Conservation (phyloP, 1,139 yeast species). For the Yamadazyma pseudoaaseri region DNA sequence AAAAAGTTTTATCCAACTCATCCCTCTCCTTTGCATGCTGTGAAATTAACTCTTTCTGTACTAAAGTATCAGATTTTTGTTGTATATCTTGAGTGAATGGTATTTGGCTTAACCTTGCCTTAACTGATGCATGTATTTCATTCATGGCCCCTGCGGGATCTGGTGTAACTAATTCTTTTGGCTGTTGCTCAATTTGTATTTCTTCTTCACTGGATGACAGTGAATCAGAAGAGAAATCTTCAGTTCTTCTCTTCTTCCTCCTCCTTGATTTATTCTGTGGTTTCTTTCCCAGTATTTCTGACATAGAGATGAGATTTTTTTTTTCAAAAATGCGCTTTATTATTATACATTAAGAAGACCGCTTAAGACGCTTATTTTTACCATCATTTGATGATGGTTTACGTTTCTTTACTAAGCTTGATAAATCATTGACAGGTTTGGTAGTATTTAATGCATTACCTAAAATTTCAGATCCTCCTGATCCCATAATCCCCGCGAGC, state of each 20-base stretch:
- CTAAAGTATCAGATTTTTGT: constrained; percentile 20
- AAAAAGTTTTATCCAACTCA: constrained; percentile 50
- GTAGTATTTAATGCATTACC: constrained; percentile 7
- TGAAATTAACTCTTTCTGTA: constrained; percentile 23
- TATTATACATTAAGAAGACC: constrained; percentile 1
- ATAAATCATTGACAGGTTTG: constrained; percentile 32
- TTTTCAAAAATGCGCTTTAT: background rate
- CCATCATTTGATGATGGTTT: constrained; percentile 19
- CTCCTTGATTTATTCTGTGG: constrained; percentile 28
- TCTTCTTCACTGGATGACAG: constrained; percentile 22
- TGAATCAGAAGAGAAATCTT: constrained; percentile 52
- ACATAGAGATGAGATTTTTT: constrained; percentile 2
- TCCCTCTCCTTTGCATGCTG: constrained; percentile 26
- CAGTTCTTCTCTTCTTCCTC: constrained; percentile 80
- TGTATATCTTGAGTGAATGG: constrained; percentile 14
- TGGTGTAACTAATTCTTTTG: constrained; percentile 17
- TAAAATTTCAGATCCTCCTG: constrained; percentile 20
- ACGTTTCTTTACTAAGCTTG: constrained; percentile 34
- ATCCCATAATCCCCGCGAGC: constrained; percentile 63
- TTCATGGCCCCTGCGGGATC: constrained; percentile 5
- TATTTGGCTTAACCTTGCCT: constrained; percentile 14
- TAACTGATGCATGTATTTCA: constrained; percentile 13
- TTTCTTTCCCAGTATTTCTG: constrained; percentile 2
- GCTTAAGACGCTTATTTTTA: constrained; percentile 10
- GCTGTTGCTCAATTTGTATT: constrained; percentile 10